Conservation (phyloP, 2,329 filamentous ascomycete genomes). For the Macrophomina tecta region DNA sequence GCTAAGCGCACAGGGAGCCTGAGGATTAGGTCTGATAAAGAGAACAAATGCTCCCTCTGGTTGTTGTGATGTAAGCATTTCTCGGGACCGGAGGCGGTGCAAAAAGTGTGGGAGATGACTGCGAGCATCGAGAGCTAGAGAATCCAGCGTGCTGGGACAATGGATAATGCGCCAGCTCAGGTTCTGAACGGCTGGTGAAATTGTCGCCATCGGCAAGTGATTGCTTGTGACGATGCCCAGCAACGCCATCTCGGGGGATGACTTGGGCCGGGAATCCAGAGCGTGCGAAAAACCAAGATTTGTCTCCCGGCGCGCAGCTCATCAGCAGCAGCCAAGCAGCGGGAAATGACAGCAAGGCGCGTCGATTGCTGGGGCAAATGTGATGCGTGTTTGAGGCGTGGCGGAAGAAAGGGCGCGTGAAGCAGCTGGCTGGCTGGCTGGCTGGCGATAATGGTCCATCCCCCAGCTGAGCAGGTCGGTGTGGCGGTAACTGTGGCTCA, state of each 20-base stretch:
- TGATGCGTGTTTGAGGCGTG: background rate
- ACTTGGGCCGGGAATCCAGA: background rate
- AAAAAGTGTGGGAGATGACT: constrained; percentile 13
- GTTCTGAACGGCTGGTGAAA: background rate
- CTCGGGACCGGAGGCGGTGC: constrained; percentile 9
- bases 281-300: background rate
- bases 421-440: background rate
- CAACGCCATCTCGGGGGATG: background rate
- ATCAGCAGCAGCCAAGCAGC: background rate
- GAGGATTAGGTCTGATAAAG: background rate
- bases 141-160: background rate
- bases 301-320: background rate
- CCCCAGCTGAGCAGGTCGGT: background rate
- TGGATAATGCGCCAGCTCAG: background rate
- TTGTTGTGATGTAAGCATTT: background rate
- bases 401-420: background rate
- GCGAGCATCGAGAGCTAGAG: background rate
- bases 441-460: background rate
- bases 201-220: background rate
- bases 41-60: background rate
- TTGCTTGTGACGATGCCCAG: constrained; percentile 20
- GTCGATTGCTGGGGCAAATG: background rate
- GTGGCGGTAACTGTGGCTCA: background rate
- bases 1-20: background rate
- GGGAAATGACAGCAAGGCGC: background rate